phyloP scores from a whole-genome alignment of 495 filamentous ascomycete species.

The Terfezia boudieri region DNA sequence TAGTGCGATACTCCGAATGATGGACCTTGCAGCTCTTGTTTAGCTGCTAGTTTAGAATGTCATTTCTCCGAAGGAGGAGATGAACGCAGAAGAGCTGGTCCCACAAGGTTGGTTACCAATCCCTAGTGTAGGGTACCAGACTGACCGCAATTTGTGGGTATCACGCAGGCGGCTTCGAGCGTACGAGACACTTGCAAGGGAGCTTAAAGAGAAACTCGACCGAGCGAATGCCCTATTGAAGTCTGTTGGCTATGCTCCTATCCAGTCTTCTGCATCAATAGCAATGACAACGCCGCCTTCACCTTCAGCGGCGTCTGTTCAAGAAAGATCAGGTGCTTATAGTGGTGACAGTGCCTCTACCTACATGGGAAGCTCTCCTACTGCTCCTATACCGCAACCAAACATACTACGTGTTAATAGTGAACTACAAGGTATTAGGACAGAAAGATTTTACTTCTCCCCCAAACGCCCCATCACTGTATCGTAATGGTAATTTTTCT shows the following conservation, averaged over 20 bases:
- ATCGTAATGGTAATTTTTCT: too few relatives aligned
- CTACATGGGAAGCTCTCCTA: background rate
- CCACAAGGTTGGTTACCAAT: constrained; percentile 9
- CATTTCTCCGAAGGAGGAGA: constrained; percentile 18
- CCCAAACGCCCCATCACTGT: too few relatives aligned
- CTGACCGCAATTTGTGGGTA: too few relatives aligned
- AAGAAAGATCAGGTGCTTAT: background rate
- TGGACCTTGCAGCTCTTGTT: constrained; percentile 15
- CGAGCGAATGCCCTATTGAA: background rate
- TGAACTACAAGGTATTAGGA: background rate
- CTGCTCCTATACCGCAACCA: background rate
- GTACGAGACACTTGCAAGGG: background rate
- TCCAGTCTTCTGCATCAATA: background rate
- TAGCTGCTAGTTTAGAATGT: constrained; percentile 16
- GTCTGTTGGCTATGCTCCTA: background rate
- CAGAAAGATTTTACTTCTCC: too few relatives aligned
- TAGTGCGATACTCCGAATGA: constrained; percentile 19
- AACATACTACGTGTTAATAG: background rate
- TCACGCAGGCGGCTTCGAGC: background rate
- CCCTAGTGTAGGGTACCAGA: background rate
- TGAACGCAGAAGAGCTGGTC: constrained; percentile 15
- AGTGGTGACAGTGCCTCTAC: background rate
- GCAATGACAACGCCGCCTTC: background rate
- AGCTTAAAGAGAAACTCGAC: background rate
- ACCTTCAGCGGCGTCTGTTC: background rate